These are phyloP conservation scores for Saitozyma podzolica DNA, from an alignment of 768 basidiomycete species.

Conservation along the genomic window DNA sequence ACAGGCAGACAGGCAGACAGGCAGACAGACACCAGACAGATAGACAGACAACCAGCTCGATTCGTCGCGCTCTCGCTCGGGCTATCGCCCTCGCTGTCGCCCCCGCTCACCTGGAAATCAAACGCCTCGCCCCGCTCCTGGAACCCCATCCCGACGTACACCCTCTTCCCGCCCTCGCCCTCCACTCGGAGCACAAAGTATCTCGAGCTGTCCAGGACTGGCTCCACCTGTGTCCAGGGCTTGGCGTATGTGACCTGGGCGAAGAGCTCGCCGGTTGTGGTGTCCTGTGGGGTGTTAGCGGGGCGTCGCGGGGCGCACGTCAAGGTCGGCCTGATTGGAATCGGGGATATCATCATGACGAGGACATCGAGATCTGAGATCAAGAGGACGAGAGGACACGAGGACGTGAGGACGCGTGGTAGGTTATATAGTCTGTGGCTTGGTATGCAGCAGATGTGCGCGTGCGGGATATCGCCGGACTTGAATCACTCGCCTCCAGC, in stretches of 20 bases:
- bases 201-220: conserved; percentile 90
- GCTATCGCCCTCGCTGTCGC: not conserved
- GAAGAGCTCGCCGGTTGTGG: conserved; percentile 64
- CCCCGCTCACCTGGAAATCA: conserved; percentile 82
- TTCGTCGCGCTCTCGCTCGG: not conserved
- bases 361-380: conserved; percentile 1
- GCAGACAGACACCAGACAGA: not conserved
- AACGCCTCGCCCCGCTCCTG: conserved; percentile 80
- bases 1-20: too few species aligned
- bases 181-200: conserved; percentile 93
- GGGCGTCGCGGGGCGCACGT: not conserved
- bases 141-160: conserved; percentile 93
- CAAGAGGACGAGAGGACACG: not conserved
- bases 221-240: conserved; percentile 79
- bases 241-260: conserved; percentile 81
- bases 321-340: too few species aligned
- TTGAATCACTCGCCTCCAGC: conserved; percentile 68
- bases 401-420: not conserved
- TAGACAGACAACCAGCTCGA: not conserved
- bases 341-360: not conserved
- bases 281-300: conserved; percentile 25
- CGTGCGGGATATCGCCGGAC: too few species aligned
- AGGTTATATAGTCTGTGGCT: too few species aligned
- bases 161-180: conserved; percentile 73
- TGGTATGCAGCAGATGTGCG: too few species aligned